Conservation (phyloP, 148 eudicot species). For the Amaranthus palmeri region DNA sequence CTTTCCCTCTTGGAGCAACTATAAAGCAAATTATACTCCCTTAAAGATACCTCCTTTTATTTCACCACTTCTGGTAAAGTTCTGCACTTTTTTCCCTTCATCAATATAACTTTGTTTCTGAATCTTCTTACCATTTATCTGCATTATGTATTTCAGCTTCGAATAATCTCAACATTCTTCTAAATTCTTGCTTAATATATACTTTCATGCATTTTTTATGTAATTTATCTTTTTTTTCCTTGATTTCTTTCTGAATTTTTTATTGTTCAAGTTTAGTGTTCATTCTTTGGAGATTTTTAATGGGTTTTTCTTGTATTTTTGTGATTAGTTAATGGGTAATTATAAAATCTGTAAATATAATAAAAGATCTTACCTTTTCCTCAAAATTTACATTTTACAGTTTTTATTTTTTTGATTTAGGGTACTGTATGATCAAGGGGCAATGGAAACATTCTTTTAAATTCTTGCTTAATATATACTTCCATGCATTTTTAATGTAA, state of each 20-base stretch:
- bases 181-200: not conserved
- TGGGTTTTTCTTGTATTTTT: conserved; percentile 7
- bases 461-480: not conserved
- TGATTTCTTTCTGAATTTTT: not conserved
- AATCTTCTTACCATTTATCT: conserved; percentile 22
- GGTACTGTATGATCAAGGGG: not conserved
- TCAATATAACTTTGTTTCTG: conserved; percentile 16
- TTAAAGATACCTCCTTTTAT: conserved; percentile 15
- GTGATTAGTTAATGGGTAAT: not conserved
- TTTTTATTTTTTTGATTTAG: too few relatives aligned
- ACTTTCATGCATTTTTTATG: conserved; percentile 24
- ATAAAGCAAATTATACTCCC: conserved; percentile 14
- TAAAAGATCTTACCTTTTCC: too few relatives aligned
- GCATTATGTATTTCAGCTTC: conserved; percentile 11
- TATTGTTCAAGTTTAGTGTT: too few relatives aligned
- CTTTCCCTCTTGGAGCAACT: not conserved
- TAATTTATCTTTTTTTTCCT: not conserved
- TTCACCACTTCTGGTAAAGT: conserved; percentile 26
- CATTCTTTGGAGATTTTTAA: not conserved
- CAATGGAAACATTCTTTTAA: conserved; percentile 16
- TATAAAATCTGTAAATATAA: too few relatives aligned
- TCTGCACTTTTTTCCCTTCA: not conserved
- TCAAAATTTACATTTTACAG: too few relatives aligned
- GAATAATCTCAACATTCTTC: conserved; percentile 20
- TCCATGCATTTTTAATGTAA: conserved; percentile 24